A percentile compares a stretch with the other conserved stretches of the same genome.
Conservation (phyloP, 2,329 filamentous ascomycete genomes). For the Nannizziopsis arthrosporioides region DNA sequence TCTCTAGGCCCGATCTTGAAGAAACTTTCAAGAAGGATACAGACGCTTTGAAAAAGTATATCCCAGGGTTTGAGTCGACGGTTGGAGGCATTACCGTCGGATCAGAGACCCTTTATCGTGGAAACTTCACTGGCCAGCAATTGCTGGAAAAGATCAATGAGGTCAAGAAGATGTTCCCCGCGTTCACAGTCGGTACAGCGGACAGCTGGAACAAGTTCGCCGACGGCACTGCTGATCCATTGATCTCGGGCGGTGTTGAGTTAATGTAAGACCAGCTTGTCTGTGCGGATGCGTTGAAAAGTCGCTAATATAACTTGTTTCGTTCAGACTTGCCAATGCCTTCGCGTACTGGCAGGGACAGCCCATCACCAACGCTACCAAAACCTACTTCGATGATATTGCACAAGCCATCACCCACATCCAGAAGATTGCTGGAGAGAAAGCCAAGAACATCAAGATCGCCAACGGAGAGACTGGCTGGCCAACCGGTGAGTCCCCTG, state of each 20-base stretch:
- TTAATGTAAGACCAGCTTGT: slow-evolving; percentile 39
- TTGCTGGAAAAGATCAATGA: slow-evolving; percentile 52
- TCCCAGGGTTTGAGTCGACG: slow-evolving; percentile 41
- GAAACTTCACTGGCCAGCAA: slow-evolving; percentile 50
- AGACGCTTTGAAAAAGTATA: slow-evolving; percentile 40
- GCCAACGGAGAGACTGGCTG: slow-evolving; percentile 60
- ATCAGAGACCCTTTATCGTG: slow-evolving; percentile 58
- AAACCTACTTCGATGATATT: slow-evolving; percentile 57
- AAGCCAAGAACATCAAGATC: slow-evolving; percentile 46
- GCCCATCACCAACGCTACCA: slow-evolving; percentile 45
- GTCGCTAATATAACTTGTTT: neutral
- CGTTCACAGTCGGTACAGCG: slow-evolving; percentile 52
- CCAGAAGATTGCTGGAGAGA: slow-evolving; percentile 45
- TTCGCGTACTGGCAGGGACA: slow-evolving; percentile 64
- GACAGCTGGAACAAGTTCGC: slow-evolving; percentile 63
- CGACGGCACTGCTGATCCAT: slow-evolving; percentile 54
- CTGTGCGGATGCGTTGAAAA: neutral
- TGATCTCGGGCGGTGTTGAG: slow-evolving; percentile 49
- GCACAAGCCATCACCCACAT: slow-evolving; percentile 52
- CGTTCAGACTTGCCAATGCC: slow-evolving; percentile 48
- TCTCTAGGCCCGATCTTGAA: slow-evolving; percentile 48
- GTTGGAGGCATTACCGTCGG: slow-evolving; percentile 60
- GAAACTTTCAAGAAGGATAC: slow-evolving; percentile 51
- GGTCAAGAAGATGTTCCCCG: slow-evolving; percentile 45
- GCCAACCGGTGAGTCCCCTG: slow-evolving; percentile 41